A percentile compares a stretch with the other conserved stretches of the same genome.
Conservation (phyloP, 1,284 basidiomycete genomes). For the Volvariella surrecta region DNA sequence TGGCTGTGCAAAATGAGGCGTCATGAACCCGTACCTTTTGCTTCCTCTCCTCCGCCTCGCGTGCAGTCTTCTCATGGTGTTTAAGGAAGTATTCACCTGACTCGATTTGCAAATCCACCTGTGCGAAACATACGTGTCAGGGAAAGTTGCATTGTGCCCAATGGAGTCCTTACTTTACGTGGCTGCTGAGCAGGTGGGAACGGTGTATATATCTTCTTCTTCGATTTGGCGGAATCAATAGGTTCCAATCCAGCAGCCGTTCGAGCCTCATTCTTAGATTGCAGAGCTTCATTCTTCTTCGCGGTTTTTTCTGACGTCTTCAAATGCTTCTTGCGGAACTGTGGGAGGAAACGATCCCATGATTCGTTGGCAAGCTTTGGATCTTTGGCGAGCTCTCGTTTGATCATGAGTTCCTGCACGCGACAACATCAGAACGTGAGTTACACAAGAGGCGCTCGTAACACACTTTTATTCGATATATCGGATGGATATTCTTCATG, state of each 20-base stretch:
- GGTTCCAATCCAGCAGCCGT: conserved; percentile 48
- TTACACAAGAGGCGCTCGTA: conserved; percentile 7
- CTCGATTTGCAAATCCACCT: conserved; percentile 92
- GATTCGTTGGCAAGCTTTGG: conserved; percentile 91
- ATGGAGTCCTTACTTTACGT: conserved; percentile 57
- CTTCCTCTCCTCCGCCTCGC: conserved; percentile 55
- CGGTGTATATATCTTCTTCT: conserved; percentile 97
- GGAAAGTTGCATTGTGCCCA: neutral
- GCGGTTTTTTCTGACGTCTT: conserved; percentile 89
- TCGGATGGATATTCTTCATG: conserved; percentile 99
- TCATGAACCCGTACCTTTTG: conserved; percentile 45
- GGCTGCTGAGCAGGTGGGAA: conserved; percentile 95
- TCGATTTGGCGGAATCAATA: conserved; percentile 35
- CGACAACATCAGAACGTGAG: neutral
- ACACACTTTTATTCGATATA: conserved; percentile 93
- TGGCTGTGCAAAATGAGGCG: neutral
- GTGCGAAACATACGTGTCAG: conserved; percentile 2
- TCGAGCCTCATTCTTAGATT: conserved; percentile 49
- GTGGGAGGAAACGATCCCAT: conserved; percentile 97
- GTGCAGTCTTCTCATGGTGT: conserved; percentile 67
- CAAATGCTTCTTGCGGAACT: conserved; percentile 91
- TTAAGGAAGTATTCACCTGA: conserved; percentile 98
- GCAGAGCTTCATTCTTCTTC: conserved; percentile 68
- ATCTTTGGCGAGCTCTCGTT: conserved; percentile 96
- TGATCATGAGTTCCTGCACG: conserved; percentile 92